A percentile compares a stretch with the other conserved stretches of the same genome.
Conservation (phyloP, 1,139 yeast genomes). For the Debaryomyces sp. region DNA sequence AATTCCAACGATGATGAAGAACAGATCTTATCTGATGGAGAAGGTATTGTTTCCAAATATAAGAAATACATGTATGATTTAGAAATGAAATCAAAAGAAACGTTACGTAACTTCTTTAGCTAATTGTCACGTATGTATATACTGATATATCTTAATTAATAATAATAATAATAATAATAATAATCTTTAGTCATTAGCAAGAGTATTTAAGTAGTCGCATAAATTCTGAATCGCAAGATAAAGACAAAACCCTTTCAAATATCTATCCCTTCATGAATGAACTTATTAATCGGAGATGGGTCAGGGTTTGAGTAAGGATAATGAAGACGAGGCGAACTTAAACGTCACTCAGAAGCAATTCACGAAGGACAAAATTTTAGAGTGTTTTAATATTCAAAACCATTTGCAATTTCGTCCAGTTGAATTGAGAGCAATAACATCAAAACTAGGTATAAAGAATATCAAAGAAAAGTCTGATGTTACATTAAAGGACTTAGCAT, state of each 20-base stretch:
- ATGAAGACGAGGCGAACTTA: background rate
- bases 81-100: constrained; percentile 36
- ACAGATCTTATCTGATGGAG: constrained; percentile 24
- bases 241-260: background rate
- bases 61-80: constrained; percentile 27
- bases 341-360: constrained; percentile 16
- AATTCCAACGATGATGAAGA: constrained; percentile 29
- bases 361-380: constrained; percentile 21
- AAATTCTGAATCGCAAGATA: background rate
- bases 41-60: constrained; percentile 25
- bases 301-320: constrained; percentile 22
- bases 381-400: constrained; percentile 24
- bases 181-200: background rate
- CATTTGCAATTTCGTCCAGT: constrained; percentile 23
- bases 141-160: background rate
- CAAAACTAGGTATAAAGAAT: constrained; percentile 24
- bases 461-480: constrained; percentile 21
- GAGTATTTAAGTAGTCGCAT: background rate
- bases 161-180: background rate
- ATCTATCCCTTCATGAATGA: background rate
- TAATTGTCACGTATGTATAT: constrained; percentile 1
- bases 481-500: constrained; percentile 25
- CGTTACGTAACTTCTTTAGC: constrained; percentile 26
- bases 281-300: constrained; percentile 16
- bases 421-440: constrained; percentile 27